Evolutionary conservation across 148 eudicot species (phyloP), one percentile per base, ranked within the genome.

Genomic region (Spergularia bocconei): DNA sequence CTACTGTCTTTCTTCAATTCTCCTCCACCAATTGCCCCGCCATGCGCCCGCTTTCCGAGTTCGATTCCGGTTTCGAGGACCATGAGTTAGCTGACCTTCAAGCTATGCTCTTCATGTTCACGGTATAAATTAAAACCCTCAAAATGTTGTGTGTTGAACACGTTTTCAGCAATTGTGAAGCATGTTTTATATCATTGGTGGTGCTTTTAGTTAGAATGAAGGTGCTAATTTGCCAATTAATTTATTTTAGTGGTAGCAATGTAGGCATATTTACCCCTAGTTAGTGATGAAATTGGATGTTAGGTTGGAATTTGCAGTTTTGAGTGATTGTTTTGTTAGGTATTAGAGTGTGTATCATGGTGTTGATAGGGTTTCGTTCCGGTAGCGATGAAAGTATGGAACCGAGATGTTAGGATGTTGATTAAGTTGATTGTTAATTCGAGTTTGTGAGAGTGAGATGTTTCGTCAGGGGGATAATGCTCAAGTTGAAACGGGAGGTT

Each of bases 51-150:
- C 81, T 65, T 61, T 63, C 73, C 13, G 84, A 78, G 21, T 78
- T 84, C 53, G 89, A 83, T 78, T 85, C 87, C 11, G 72, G 53
- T 47, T 52, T 81, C 52, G 95, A 90, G 63, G 88, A 91, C 48
- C 84, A 71, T 0, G 91, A 93, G 58, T 80, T 85, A 23, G 89
- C 84, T 70, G 95, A 93, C 80, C 93, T 93, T 82, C 89, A 91
- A 70, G 98, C 88, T 6, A 71, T 90, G 93, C 90, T 93, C 47
- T 91, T 93, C 73, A 90, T 93, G 97, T 93, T 93, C 88, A 86
- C 91, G 77, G 98, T 93, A 69, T 29, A 29, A 29, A 29, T 2
- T 29, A 29, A 29, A 29, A 4, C 36, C 61, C 7, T 29, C 3
- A 29, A 0, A 29, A 29, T 29, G 36, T 38, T 36, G 68, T 64